Conservation (phyloP, 2,329 filamentous ascomycete species). For the Fusarium sp. region DNA sequence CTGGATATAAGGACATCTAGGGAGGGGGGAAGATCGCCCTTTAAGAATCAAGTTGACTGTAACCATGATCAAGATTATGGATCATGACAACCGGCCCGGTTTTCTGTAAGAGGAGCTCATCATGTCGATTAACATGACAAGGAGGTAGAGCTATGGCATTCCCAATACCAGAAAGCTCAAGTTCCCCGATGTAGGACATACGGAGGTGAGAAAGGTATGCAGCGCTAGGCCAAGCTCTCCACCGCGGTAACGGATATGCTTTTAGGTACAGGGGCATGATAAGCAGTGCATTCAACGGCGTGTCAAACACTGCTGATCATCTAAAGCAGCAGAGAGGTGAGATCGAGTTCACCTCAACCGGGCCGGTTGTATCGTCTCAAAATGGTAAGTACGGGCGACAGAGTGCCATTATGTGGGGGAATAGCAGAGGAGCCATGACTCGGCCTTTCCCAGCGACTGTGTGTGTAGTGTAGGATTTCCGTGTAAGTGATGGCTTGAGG, state of each 20-base stretch:
- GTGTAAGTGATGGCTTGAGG: conserved; percentile 15
- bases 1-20: conserved; percentile 22
- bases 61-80: conserved; percentile 16
- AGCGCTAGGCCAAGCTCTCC: conserved; percentile 24
- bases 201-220: conserved; percentile 2
- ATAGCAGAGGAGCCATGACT: conserved; percentile 35
- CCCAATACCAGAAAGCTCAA: not conserved
- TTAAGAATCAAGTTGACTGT: conserved; percentile 32
- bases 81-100: conserved; percentile 35
- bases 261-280: conserved; percentile 35
- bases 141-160: conserved; percentile 1
- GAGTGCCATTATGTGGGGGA: conserved; percentile 36
- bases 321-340: not conserved
- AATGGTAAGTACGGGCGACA: conserved; percentile 22
- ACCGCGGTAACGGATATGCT: conserved; percentile 24
- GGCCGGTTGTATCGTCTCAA: conserved; percentile 26
- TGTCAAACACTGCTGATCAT: not conserved
- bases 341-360: conserved; percentile 17
- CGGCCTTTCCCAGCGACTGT: conserved; percentile 24
- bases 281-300: conserved; percentile 24
- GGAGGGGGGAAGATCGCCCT: conserved; percentile 12
- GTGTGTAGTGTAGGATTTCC: conserved; percentile 1
- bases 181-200: conserved; percentile 14
- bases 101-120: conserved; percentile 28
- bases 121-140: conserved; percentile 23